These are phyloP conservation scores for Byssothecium circinans DNA, from an alignment of 2,329 filamentous ascomycete genomes.

Conservation along the genomic window DNA sequence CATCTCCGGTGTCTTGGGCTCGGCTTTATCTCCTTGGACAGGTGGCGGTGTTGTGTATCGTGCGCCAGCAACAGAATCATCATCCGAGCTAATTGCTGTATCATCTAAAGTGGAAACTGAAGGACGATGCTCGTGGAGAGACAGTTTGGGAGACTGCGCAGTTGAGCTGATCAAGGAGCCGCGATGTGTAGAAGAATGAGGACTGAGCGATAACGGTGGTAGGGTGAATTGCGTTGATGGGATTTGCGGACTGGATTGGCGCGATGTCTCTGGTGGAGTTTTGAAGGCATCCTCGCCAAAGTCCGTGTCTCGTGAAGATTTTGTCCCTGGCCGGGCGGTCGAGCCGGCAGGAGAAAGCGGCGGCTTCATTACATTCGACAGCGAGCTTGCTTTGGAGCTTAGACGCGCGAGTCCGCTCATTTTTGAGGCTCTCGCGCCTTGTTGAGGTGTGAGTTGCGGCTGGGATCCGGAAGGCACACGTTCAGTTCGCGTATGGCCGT, in stretches of 20 bases:
- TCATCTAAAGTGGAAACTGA: constrained; percentile 40
- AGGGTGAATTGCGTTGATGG: constrained; percentile 32
- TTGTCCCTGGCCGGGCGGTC: constrained; percentile 36
- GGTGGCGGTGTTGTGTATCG: constrained; percentile 38
- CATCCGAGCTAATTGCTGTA: constrained; percentile 31
- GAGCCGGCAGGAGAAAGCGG: constrained; percentile 33
- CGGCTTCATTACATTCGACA: constrained; percentile 32
- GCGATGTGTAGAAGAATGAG: constrained; percentile 32
- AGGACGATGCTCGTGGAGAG: constrained; percentile 33
- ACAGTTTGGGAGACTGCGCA: constrained; percentile 38
- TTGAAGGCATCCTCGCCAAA: constrained; percentile 47
- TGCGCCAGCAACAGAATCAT: constrained; percentile 33
- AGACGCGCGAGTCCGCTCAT: constrained; percentile 38
- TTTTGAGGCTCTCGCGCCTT: constrained; percentile 29
- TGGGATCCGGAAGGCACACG: constrained; percentile 24
- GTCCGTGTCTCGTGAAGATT: constrained; percentile 42
- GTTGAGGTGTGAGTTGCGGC: constrained; percentile 29
- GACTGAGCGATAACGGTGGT: constrained; percentile 38
- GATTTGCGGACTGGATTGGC: constrained; percentile 39
- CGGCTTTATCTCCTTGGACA: constrained; percentile 23
- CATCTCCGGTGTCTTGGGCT: constrained; percentile 29
- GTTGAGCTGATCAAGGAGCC: constrained; percentile 38
- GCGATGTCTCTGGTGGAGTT: constrained; percentile 49
- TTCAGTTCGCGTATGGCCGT: constrained; percentile 32
- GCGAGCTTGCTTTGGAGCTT: constrained; percentile 41